Conservation (phyloP, 2,329 filamentous ascomycete genomes). For the Colletotrichum lupini region DNA sequence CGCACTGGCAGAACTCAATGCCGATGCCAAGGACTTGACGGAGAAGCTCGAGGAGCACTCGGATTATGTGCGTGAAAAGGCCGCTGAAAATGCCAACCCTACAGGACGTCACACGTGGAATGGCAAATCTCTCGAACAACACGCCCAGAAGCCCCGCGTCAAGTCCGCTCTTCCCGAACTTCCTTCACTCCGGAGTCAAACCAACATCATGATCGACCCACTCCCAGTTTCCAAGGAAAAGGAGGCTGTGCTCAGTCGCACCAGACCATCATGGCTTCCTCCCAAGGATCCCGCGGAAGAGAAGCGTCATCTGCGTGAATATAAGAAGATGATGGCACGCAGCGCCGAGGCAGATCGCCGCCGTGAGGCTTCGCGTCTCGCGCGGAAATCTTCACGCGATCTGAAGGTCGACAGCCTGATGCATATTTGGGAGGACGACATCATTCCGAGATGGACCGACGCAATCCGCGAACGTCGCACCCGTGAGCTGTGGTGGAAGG, state of each 20-base stretch:
- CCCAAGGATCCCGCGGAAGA: slow-evolving; percentile 93
- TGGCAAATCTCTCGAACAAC: slow-evolving; percentile 33
- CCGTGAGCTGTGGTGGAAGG: slow-evolving; percentile 85
- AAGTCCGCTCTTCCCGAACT: slow-evolving; percentile 77
- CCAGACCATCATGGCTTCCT: slow-evolving; percentile 85
- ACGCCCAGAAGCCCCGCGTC: slow-evolving; percentile 61
- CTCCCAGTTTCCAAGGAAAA: slow-evolving; percentile 88
- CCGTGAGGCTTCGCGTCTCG: slow-evolving; percentile 63
- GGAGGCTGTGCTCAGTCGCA: slow-evolving; percentile 83
- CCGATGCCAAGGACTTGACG: slow-evolving; percentile 79
- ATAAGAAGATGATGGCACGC: slow-evolving; percentile 82
- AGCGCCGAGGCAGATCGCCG: slow-evolving; percentile 70
- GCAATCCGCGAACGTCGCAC: slow-evolving; percentile 77
- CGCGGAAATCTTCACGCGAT: slow-evolving; percentile 64
- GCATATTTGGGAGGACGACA: slow-evolving; percentile 79
- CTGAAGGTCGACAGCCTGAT: slow-evolving; percentile 64
- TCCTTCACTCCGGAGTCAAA: slow-evolving; percentile 73
- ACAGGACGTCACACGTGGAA: slow-evolving; percentile 54
- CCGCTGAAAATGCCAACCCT: slow-evolving; percentile 27
- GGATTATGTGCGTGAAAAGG: slow-evolving; percentile 50
- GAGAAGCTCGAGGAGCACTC: slow-evolving; percentile 85
- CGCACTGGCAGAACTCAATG: slow-evolving; percentile 74
- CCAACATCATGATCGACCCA: slow-evolving; percentile 86
- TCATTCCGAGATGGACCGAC: slow-evolving; percentile 80
- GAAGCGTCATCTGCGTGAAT: slow-evolving; percentile 85